phyloP scores from a whole-genome alignment of 257 asterid species.

The Petunia secreta region DNA sequence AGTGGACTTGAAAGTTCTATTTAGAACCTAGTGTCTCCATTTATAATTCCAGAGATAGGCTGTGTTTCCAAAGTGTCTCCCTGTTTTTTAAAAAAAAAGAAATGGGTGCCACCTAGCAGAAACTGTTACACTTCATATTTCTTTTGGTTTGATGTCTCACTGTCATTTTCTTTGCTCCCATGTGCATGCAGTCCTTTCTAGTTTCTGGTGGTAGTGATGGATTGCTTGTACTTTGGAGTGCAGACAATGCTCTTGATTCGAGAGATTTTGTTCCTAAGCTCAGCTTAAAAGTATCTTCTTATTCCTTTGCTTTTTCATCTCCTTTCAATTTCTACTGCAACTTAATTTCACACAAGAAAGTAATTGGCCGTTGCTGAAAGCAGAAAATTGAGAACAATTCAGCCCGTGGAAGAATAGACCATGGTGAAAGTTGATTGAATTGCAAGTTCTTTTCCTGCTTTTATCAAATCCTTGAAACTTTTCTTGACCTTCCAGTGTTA shows the following conservation, averaged over 20 bases:
- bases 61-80: not conserved
- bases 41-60: not conserved
- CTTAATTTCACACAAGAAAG: not conserved
- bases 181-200: constrained; percentile 73
- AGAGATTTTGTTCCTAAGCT: constrained; percentile 96
- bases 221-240: constrained; percentile 95
- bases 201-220: constrained; percentile 99
- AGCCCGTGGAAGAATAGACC: constrained; percentile 3
- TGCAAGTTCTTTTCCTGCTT: constrained; percentile 19
- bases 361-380: not conserved
- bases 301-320: not conserved
- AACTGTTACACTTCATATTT: constrained; percentile 1
- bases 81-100: not conserved
- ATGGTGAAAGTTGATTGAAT: constrained; percentile 19
- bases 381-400: not conserved
- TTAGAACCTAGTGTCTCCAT: not conserved
- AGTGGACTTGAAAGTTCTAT: constrained; percentile 10
- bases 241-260: constrained; percentile 93
- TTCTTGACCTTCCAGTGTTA: constrained; percentile 21
- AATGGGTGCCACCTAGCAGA: not conserved
- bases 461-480: constrained; percentile 6
- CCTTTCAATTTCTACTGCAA: not conserved
- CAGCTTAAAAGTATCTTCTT: constrained; percentile 73
- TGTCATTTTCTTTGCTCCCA: constrained; percentile 34
- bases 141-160: constrained; percentile 14